Percentiles rank a stretch among this genome's conserved stretches.
Evolutionary conservation across 805 yeast species (phyloP).

Genomic region (Teunomyces atbi): DNA sequence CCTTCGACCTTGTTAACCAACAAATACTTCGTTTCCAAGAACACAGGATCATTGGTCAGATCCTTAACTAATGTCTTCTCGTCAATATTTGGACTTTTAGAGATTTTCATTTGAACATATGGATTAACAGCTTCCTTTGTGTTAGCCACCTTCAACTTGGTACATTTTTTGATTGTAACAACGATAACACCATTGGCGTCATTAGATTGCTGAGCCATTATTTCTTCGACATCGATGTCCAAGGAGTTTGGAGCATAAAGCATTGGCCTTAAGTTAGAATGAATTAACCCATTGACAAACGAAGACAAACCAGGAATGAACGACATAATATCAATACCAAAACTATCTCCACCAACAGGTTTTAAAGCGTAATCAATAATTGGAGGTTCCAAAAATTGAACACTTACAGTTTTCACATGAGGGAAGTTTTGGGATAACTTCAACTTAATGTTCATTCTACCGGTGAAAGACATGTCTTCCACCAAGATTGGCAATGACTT

Average conservation of each 20-base stretch:
- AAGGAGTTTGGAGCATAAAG: slow-evolving; percentile 79
- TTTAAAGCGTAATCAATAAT: slow-evolving; percentile 74
- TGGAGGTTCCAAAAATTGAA: slow-evolving; percentile 76
- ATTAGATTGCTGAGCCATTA: slow-evolving; percentile 59
- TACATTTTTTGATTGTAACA: slow-evolving; percentile 56
- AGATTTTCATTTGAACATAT: slow-evolving; percentile 44
- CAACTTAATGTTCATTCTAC: slow-evolving; percentile 63
- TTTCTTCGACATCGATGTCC: slow-evolving; percentile 71
- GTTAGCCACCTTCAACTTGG: slow-evolving; percentile 43
- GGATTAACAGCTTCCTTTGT: slow-evolving; percentile 54
- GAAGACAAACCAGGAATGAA: slow-evolving; percentile 75
- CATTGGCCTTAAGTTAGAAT: slow-evolving; percentile 72
- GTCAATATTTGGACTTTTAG: slow-evolving; percentile 39
- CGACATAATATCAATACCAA: slow-evolving; percentile 83
- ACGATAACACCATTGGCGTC: slow-evolving; percentile 72
- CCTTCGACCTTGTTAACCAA: slow-evolving; percentile 57
- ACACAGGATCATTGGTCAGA: slow-evolving; percentile 54
- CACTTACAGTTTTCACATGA: slow-evolving; percentile 69
- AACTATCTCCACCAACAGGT: slow-evolving; percentile 88
- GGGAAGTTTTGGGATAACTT: slow-evolving; percentile 67
- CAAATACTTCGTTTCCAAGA: slow-evolving; percentile 64
- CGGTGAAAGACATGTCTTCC: slow-evolving; percentile 75
- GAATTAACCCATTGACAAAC: slow-evolving; percentile 67
- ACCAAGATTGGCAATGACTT: slow-evolving; percentile 75
- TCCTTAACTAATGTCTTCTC: slow-evolving; percentile 61